A percentile compares a stretch with the other conserved stretches of the same genome.
phyloP scores from a whole-genome alignment of 1,139 yeast species.

The Yamadazyma buinensis region DNA sequence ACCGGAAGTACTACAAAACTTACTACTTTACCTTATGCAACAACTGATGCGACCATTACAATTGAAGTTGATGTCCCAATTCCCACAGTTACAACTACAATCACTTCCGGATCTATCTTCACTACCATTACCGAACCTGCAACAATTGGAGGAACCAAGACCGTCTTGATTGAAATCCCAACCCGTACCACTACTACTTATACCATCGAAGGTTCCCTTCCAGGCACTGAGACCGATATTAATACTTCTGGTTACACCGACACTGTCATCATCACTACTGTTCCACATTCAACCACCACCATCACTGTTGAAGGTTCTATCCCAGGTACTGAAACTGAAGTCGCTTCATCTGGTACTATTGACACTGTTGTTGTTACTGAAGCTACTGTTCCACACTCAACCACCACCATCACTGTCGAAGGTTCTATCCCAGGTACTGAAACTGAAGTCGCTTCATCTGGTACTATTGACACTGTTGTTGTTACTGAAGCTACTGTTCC shows the following conservation, averaged over 20 bases:
- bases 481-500: too few species aligned
- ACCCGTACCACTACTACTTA: slow-evolving; percentile 7
- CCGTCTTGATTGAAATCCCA: slow-evolving; percentile 11
- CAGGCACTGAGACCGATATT: not conserved
- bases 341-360: not conserved
- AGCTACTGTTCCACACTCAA: too few species aligned
- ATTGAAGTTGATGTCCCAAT: slow-evolving; percentile 11
- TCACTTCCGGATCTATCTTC: slow-evolving; percentile 10
- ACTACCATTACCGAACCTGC: slow-evolving; percentile 11
- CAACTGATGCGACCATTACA: slow-evolving; percentile 16
- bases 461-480: too few species aligned
- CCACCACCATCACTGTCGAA: too few species aligned
- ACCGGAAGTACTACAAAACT: slow-evolving; percentile 19
- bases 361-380: slow-evolving; percentile 1
- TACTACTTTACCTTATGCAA: slow-evolving; percentile 16
- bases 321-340: not conserved
- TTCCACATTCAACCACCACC: not conserved
- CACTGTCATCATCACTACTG: slow-evolving; percentile 8
- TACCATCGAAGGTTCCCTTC: not conserved
- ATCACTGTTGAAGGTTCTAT: too few species aligned
- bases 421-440: too few species aligned
- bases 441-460: too few species aligned
- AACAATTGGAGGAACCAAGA: slow-evolving; percentile 8
- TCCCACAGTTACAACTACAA: slow-evolving; percentile 16
- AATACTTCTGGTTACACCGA: slow-evolving; percentile 4